A percentile compares a stretch with the other conserved stretches of the same genome.
phyloP scores from a whole-genome alignment of 2,329 filamentous ascomycete species.

The Corynespora cassiicola region DNA sequence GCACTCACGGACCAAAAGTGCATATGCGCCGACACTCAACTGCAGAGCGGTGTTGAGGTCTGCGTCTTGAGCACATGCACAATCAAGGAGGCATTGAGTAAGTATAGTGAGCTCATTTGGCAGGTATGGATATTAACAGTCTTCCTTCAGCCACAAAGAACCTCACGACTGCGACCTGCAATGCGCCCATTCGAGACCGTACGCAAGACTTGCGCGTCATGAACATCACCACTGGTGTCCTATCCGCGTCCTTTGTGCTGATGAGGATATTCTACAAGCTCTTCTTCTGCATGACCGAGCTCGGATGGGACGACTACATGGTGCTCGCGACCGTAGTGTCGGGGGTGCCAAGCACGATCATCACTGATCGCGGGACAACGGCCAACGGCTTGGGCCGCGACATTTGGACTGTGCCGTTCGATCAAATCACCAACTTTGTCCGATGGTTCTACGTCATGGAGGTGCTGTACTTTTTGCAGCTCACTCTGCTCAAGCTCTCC shows the following conservation, averaged over 20 bases:
- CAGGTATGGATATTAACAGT: no score
- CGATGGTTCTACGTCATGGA: slow-evolving; percentile 38
- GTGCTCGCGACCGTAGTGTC: slow-evolving; percentile 26
- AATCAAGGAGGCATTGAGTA: slow-evolving; percentile 16
- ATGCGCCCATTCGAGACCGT: slow-evolving; percentile 45
- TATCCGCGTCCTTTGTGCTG: slow-evolving; percentile 42
- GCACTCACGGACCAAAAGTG: slow-evolving; percentile 16
- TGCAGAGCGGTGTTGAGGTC: slow-evolving; percentile 13
- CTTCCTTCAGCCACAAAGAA: slow-evolving; percentile 55
- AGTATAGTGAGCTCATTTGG: not conserved
- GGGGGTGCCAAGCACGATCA: slow-evolving; percentile 31
- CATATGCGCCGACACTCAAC: slow-evolving; percentile 16
- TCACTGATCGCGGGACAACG: slow-evolving; percentile 26
- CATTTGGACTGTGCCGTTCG: slow-evolving; percentile 56
- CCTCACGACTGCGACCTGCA: slow-evolving; percentile 47
- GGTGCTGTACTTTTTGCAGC: slow-evolving; percentile 40
- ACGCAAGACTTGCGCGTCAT: slow-evolving; percentile 36
- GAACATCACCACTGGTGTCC: slow-evolving; percentile 41
- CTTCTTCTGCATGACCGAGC: slow-evolving; percentile 35
- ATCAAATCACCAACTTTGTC: slow-evolving; percentile 53
- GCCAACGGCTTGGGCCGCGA: slow-evolving; percentile 57
- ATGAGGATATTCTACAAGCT: slow-evolving; percentile 48
- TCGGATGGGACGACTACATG: slow-evolving; percentile 50
- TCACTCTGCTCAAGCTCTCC: slow-evolving; percentile 33
- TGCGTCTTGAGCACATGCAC: slow-evolving; percentile 21